phyloP scores from a whole-genome alignment of 2,329 filamentous ascomycete genomes.

The Cephalotrichum gorgonifer region DNA sequence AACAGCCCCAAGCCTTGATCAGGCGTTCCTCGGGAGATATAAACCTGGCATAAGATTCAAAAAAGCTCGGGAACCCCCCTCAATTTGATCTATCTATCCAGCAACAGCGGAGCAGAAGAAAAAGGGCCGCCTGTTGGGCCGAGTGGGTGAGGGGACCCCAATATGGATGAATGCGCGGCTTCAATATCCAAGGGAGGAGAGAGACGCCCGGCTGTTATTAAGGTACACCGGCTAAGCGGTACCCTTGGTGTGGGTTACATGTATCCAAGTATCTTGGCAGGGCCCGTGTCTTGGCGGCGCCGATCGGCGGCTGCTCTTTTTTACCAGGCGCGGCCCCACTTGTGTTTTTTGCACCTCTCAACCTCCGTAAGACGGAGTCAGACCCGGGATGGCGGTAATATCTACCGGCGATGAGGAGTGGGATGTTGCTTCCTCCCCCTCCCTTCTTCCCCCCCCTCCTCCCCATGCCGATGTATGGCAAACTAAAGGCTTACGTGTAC shows the following conservation, averaged over 20 bases:
- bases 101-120: no score
- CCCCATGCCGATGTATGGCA: no score
- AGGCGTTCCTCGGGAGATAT: neutral
- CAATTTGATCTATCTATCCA: neutral
- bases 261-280: neutral
- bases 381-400: neutral
- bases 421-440: neutral
- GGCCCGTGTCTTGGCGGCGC: neutral
- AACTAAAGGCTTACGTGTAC: no score
- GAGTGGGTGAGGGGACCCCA: neutral
- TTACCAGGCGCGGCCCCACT: neutral
- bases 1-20: neutral
- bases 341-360: neutral
- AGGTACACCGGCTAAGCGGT: neutral
- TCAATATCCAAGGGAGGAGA: neutral
- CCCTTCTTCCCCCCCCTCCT: neutral
- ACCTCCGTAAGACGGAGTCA: neutral
- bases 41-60: neutral
- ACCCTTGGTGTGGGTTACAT: neutral
- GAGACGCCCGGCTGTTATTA: neutral
- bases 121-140: neutral
- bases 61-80: neutral
- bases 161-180: constrained; percentile 1
- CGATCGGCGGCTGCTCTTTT: neutral
- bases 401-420: neutral